phyloP scores from a whole-genome alignment of 1,284 basidiomycete genomes.

The Sparassis latifolia region DNA sequence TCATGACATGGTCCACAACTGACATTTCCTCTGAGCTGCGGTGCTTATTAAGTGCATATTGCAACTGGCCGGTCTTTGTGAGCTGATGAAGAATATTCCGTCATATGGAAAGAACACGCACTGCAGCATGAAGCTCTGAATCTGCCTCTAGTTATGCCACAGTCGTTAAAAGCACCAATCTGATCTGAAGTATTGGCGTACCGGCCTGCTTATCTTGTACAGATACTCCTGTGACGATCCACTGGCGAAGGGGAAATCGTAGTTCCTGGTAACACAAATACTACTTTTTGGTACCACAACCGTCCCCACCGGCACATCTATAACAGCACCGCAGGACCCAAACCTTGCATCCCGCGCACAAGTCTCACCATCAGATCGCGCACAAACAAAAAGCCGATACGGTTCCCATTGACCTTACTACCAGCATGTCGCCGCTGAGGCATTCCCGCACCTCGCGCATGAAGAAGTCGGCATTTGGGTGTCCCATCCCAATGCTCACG shows the following conservation, averaged over 20 bases:
- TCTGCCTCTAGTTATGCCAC: conserved; percentile 26
- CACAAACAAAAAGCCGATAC: conserved; percentile 3
- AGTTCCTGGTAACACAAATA: conserved; percentile 66
- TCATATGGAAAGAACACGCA: conserved; percentile 11
- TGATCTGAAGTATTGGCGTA: conserved; percentile 27
- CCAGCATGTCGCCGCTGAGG: conserved; percentile 68
- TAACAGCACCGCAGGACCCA: conserved; percentile 75
- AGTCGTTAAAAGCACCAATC: conserved; percentile 1
- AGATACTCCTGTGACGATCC: conserved; percentile 41
- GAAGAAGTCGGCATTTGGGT: conserved; percentile 80
- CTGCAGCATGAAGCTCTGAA: conserved; percentile 15
- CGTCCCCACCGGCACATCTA: conserved; percentile 65
- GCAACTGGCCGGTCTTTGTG: conserved; percentile 32
- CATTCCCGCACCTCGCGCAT: conserved; percentile 78
- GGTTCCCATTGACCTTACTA: conserved; percentile 50
- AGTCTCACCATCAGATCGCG: not conserved
- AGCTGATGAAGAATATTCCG: not conserved
- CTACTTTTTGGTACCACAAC: conserved; percentile 67
- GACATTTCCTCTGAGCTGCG: conserved; percentile 33
- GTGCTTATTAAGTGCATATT: conserved; percentile 36
- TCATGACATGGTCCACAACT: conserved; percentile 46
- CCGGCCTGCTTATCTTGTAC: conserved; percentile 68
- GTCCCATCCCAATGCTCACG: conserved; percentile 81
- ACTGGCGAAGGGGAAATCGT: conserved; percentile 66
- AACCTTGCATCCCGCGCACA: conserved; percentile 36